phyloP scores from a whole-genome alignment of 306 rosid genomes.

The Pterocarpus macrocarpus region DNA sequence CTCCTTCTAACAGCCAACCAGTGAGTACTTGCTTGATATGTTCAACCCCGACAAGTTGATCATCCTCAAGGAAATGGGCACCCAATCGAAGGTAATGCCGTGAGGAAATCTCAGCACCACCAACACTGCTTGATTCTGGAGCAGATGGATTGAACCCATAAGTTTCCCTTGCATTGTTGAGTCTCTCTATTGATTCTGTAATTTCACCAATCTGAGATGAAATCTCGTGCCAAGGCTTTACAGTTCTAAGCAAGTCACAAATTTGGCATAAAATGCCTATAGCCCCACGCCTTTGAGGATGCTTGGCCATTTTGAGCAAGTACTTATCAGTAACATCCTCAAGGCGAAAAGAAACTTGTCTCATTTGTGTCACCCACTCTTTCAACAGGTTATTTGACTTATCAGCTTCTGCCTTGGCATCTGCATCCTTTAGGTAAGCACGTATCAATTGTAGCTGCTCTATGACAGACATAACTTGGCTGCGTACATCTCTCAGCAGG shows the following conservation, averaged over 20 bases:
- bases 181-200: not conserved
- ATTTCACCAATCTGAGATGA: slow-evolving; percentile 5
- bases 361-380: slow-evolving; percentile 16
- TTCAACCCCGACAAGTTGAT: slow-evolving; percentile 1
- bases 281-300: not conserved
- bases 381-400: not conserved
- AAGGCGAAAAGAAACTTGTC: slow-evolving; percentile 14
- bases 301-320: not conserved
- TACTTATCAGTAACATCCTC: slow-evolving; percentile 6
- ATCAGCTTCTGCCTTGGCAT: not conserved
- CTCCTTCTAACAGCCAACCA: not conserved
- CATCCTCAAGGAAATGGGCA: not conserved
- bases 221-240: not conserved
- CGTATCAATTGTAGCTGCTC: not conserved
- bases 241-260: too few species aligned
- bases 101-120: not conserved
- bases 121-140: not conserved
- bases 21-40: not conserved
- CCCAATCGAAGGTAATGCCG: not conserved
- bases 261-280: too few species aligned
- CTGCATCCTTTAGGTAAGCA: slow-evolving; percentile 17
- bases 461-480: not conserved
- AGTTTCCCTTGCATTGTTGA: not conserved
- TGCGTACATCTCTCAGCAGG: not conserved
- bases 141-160: not conserved